A percentile compares a stretch with the other conserved stretches of the same genome.
These are phyloP conservation scores for Leccinum pallidistipes DNA, from an alignment of 1,284 basidiomycete species.

Conservation along the genomic window DNA sequence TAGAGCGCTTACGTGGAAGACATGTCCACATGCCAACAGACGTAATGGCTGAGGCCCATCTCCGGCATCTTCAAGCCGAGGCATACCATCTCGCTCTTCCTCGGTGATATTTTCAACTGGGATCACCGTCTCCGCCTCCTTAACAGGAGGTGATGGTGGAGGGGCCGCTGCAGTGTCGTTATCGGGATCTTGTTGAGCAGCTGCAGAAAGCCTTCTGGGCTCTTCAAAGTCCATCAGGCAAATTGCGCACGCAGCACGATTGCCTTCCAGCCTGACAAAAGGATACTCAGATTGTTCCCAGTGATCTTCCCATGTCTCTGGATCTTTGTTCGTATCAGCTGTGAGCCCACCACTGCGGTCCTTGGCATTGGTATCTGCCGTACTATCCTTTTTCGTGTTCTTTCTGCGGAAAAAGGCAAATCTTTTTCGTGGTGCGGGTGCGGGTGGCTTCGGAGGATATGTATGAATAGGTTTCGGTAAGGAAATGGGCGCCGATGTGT, in stretches of 20 bases:
- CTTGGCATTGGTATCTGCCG: constrained; percentile 13
- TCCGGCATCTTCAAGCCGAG: constrained; percentile 65
- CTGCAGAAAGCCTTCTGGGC: constrained; percentile 48
- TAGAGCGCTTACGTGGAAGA: constrained; percentile 68
- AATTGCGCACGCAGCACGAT: constrained; percentile 79
- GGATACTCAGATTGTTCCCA: constrained; percentile 57
- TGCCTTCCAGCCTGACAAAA: constrained; percentile 72
- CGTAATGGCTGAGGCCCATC: constrained; percentile 73
- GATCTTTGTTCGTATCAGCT: constrained; percentile 34
- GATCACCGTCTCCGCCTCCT: constrained; percentile 27
- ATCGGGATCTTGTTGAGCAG: constrained; percentile 24
- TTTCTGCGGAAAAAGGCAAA: constrained; percentile 53
- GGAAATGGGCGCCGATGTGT: constrained; percentile 39
- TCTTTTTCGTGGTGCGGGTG: constrained; percentile 37
- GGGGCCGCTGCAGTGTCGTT: constrained; percentile 12
- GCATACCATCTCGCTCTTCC: constrained; percentile 39
- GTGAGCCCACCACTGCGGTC: constrained; percentile 22
- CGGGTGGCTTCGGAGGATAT: constrained; percentile 55
- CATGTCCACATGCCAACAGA: constrained; percentile 73
- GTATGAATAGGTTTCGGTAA: constrained; percentile 47
- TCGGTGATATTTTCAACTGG: constrained; percentile 42
- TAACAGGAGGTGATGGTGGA: constrained; percentile 11
- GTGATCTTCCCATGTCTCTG: constrained; percentile 53
- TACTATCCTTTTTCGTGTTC: constrained; percentile 28
- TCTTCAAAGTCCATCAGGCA: constrained; percentile 82